Evolutionary conservation across 129 eudicot genomes (phyloP).

Genomic region (Arctium minus): DNA sequence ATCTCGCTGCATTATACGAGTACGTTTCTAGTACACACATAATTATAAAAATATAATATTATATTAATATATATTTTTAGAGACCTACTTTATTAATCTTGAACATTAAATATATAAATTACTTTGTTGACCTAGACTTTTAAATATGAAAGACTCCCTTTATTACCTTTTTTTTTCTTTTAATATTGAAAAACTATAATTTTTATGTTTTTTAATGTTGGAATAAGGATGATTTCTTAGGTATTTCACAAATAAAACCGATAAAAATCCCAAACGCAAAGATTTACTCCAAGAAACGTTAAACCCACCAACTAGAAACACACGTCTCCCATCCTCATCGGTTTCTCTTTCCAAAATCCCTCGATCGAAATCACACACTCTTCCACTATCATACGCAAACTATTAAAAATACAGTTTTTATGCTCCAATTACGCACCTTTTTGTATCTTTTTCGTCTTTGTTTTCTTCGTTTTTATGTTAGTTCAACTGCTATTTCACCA

Average conservation of each 20-base stretch:
- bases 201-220: too few species aligned
- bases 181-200: not conserved
- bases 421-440: constrained; percentile 25
- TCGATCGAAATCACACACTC: not conserved
- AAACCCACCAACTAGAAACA: not conserved
- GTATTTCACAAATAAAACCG: not conserved
- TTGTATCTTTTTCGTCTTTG: constrained; percentile 8
- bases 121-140: too few species aligned
- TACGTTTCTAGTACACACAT: too few species aligned
- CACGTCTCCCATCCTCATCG: not conserved
- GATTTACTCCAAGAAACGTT: not conserved
- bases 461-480: constrained; percentile 10
- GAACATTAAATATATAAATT: too few species aligned
- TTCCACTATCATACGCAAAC: constrained; percentile 26
- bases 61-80: too few species aligned
- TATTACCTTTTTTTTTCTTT: too few species aligned
- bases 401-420: constrained; percentile 17
- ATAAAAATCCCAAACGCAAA: constrained; percentile 8
- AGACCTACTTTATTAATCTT: too few species aligned
- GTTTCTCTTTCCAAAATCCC: not conserved
- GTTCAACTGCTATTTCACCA: constrained; percentile 33
- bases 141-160: too few species aligned
- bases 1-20: too few species aligned
- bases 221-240: not conserved
- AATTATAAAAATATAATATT: too few species aligned